Conservation (phyloP, 371 early-diverging fungal species). For the Mucor lusitanicus region DNA sequence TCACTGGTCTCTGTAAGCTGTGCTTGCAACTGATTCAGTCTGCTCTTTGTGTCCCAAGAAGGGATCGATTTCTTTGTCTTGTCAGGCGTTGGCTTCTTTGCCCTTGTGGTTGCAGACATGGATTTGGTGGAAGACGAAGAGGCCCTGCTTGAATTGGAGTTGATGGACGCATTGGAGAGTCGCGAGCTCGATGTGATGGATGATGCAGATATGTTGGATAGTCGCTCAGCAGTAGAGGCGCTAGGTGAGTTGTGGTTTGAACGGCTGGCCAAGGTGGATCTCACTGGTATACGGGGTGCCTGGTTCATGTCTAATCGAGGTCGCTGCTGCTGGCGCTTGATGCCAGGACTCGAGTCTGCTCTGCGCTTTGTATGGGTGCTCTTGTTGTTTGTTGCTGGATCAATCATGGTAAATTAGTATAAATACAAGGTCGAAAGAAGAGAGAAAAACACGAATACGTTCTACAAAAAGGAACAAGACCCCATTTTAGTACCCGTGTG, state of each 20-base stretch:
- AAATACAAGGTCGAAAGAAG: neutral
- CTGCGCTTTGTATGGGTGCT: neutral
- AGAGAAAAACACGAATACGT: neutral
- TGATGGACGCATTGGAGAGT: neutral
- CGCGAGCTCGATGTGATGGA: neutral
- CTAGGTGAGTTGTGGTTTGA: slow-evolving; percentile 1
- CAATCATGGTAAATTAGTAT: too few species aligned
- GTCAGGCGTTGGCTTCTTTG: neutral
- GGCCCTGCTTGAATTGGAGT: neutral
- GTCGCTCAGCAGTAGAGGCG: neutral
- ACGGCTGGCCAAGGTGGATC: slow-evolving; percentile 9
- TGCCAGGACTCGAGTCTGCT: neutral
- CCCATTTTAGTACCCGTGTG: too few species aligned
- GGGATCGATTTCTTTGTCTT: slow-evolving; percentile 24
- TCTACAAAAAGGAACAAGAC: too few species aligned
- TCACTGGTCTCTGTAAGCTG: slow-evolving; percentile 29
- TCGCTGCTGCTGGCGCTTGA: neutral
- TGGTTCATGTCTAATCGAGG: slow-evolving; percentile 3
- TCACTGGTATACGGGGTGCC: slow-evolving; percentile 11
- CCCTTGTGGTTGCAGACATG: neutral
- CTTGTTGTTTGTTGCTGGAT: neutral
- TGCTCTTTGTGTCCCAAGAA: slow-evolving; percentile 65
- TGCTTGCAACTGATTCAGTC: slow-evolving; percentile 49
- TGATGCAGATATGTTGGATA: neutral
- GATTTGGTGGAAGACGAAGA: neutral